phyloP scores from a whole-genome alignment of 441 rosid species.

The Hura crepitans region DNA sequence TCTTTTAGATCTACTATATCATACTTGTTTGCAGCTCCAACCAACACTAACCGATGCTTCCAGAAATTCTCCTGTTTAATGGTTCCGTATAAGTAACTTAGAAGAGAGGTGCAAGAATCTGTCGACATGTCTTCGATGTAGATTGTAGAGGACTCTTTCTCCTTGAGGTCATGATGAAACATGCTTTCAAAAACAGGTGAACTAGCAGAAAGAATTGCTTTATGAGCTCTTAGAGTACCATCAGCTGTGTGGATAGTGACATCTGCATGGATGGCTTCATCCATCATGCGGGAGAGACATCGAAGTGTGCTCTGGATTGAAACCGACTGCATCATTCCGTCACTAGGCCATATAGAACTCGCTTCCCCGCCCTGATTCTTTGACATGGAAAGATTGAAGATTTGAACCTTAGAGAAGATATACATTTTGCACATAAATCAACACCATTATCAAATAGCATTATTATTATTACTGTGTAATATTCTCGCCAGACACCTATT shows the following conservation, averaged over 20 bases:
- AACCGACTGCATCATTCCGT: constrained; percentile 55
- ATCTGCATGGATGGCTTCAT: constrained; percentile 67
- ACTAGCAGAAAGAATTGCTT: constrained; percentile 77
- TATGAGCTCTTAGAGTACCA: constrained; percentile 74
- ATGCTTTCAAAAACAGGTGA: constrained; percentile 86
- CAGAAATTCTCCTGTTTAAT: constrained; percentile 73
- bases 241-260: constrained; percentile 68
- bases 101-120: constrained; percentile 70
- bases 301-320: constrained; percentile 57
- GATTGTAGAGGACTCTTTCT: constrained; percentile 78
- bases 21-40: constrained; percentile 86
- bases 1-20: constrained; percentile 64
- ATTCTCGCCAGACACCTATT: too few relatives aligned
- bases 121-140: constrained; percentile 74
- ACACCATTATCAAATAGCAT: neutral
- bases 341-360: constrained; percentile 64
- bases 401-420: neutral
- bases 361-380: constrained; percentile 58
- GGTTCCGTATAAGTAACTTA: constrained; percentile 73
- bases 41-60: constrained; percentile 72
- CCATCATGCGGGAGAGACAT: constrained; percentile 82
- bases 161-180: constrained; percentile 83
- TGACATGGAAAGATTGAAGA: constrained; percentile 11
- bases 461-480: neutral
- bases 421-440: neutral